phyloP scores from a whole-genome alignment of 2,329 filamentous ascomycete species.

The Helotiales sp. region DNA sequence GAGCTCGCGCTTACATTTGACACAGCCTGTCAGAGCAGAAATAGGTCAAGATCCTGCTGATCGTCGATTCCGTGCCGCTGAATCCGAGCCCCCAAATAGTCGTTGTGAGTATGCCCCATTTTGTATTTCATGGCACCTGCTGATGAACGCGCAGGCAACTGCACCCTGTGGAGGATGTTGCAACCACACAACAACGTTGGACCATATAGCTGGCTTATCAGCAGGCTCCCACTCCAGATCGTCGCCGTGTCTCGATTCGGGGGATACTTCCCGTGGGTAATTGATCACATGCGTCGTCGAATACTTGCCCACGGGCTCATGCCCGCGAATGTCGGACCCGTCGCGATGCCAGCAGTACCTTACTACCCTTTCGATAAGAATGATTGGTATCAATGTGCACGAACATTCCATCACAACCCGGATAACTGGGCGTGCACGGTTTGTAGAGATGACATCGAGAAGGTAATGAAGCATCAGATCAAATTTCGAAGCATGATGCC shows the following conservation, averaged over 20 bases:
- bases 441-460: not conserved
- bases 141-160: not conserved
- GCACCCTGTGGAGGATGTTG: not conserved
- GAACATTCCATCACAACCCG: not conserved
- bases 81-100: not conserved
- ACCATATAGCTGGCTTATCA: not conserved
- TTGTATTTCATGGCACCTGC: too few relatives aligned
- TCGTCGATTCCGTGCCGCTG: not conserved
- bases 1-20: too few relatives aligned
- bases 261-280: too few relatives aligned
- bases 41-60: too few relatives aligned
- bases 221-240: not conserved
- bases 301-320: not conserved
- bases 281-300: not conserved
- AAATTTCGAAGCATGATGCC: not conserved
- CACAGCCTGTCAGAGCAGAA: too few relatives aligned
- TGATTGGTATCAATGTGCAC: not conserved
- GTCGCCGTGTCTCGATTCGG: too few relatives aligned
- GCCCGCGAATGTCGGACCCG: not conserved
- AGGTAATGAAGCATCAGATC: not conserved
- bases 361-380: not conserved
- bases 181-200: not conserved
- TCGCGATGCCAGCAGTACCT: not conserved
- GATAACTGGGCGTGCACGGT: not conserved
- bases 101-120: not conserved